phyloP scores from a whole-genome alignment of 768 basidiomycete species.

The Lactarius deliciosus region DNA sequence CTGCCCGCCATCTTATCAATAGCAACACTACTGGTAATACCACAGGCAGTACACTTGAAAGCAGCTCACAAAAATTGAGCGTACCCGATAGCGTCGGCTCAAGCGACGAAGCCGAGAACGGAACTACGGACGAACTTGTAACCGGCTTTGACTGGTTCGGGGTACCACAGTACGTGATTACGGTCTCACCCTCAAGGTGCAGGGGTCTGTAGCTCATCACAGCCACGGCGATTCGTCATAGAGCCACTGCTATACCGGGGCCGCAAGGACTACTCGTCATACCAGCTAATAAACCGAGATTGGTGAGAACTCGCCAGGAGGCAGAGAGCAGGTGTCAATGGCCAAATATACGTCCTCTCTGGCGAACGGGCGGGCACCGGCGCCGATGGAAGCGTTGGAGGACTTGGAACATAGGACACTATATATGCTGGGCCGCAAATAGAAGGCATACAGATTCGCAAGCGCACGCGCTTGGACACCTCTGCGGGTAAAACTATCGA shows the following conservation, averaged over 20 bases:
- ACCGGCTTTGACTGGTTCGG: slow-evolving; percentile 71
- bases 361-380: slow-evolving; percentile 56
- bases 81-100: slow-evolving; percentile 46
- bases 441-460: slow-evolving; percentile 61
- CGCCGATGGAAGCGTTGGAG: slow-evolving; percentile 71
- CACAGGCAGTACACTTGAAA: slow-evolving; percentile 55
- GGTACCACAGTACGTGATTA: slow-evolving; percentile 77
- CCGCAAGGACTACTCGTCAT: slow-evolving; percentile 50
- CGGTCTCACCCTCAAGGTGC: slow-evolving; percentile 12
- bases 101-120: slow-evolving; percentile 54
- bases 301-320: slow-evolving; percentile 82
- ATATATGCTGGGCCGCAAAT: slow-evolving; percentile 61
- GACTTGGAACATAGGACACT: slow-evolving; percentile 67
- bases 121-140: slow-evolving; percentile 62
- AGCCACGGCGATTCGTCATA: slow-evolving; percentile 43
- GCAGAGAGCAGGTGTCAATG: slow-evolving; percentile 48
- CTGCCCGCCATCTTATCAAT: slow-evolving; percentile 55
- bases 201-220: slow-evolving; percentile 73
- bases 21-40: slow-evolving; percentile 32
- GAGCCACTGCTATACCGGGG: slow-evolving; percentile 47
- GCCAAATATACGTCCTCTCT: slow-evolving; percentile 57
- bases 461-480: slow-evolving; percentile 33
- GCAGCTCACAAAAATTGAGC: slow-evolving; percentile 46
- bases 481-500: slow-evolving; percentile 31
- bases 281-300: slow-evolving; percentile 84